Percentiles rank a stretch among this genome's conserved stretches.
phyloP scores from a whole-genome alignment of 768 basidiomycete genomes.

The Chlorophyllum brunneum region DNA sequence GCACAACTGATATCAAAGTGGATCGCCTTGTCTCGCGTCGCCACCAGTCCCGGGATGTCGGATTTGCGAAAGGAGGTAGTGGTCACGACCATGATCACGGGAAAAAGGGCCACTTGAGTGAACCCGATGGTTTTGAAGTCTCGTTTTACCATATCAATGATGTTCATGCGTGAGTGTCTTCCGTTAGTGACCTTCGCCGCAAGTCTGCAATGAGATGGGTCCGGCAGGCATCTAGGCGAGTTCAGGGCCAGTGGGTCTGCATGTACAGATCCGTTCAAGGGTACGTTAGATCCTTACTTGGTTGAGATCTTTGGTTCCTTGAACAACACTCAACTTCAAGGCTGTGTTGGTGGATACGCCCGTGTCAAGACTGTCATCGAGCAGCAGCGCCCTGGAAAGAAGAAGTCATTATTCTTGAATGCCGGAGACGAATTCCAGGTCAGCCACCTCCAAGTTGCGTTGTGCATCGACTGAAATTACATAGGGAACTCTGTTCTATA shows the following conservation, averaged over 20 bases:
- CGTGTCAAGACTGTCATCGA: slow-evolving; percentile 37
- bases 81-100: slow-evolving; percentile 18
- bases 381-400: slow-evolving; percentile 23
- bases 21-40: slow-evolving; percentile 23
- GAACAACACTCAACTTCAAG: slow-evolving; percentile 8
- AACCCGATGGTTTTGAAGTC: slow-evolving; percentile 20
- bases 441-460: not conserved
- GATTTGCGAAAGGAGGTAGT: slow-evolving; percentile 17
- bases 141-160: slow-evolving; percentile 41
- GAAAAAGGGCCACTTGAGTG: slow-evolving; percentile 15
- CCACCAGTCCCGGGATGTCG: slow-evolving; percentile 19
- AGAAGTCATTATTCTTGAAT: slow-evolving; percentile 38
- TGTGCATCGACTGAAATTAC: slow-evolving; percentile 10
- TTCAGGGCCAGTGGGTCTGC: slow-evolving; percentile 32
- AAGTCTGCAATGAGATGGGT: not conserved
- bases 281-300: slow-evolving; percentile 13
- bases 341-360: slow-evolving; percentile 41
- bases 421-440: slow-evolving; percentile 47
- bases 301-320: not conserved
- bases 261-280: slow-evolving; percentile 29
- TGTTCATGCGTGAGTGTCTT: slow-evolving; percentile 32
- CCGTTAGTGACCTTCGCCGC: not conserved
- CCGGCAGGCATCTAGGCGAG: slow-evolving; percentile 33
- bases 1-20: slow-evolving; percentile 9
- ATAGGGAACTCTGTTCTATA: slow-evolving; percentile 42